A percentile compares a stretch with the other conserved stretches of the same genome.
These are phyloP conservation scores for Sequoia sempervirens DNA, from an alignment of 75 land plant genomes.

Conservation along the genomic window DNA sequence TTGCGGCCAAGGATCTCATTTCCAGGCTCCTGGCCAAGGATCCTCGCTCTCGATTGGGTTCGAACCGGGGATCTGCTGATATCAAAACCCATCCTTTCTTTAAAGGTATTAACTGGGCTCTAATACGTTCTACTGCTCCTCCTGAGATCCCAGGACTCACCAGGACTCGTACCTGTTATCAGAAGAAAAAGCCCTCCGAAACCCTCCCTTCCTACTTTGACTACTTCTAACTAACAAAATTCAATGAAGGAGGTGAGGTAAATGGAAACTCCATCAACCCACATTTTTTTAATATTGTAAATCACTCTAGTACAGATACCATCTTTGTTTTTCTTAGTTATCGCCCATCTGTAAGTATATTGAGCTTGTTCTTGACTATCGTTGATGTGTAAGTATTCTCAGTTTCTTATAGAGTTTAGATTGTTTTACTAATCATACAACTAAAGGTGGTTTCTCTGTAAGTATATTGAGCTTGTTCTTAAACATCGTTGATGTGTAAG, in stretches of 20 bases:
- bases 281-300: not conserved
- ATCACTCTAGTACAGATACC: not conserved
- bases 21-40: conserved; percentile 54
- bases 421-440: no score
- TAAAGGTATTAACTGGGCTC: conserved; percentile 67
- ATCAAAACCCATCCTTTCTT: conserved; percentile 67
- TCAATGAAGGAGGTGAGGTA: not conserved
- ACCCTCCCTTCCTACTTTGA: not conserved
- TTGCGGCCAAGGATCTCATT: conserved; percentile 55
- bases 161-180: not conserved
- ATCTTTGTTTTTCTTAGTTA: not conserved
- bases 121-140: conserved; percentile 57
- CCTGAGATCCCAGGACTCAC: conserved; percentile 40
- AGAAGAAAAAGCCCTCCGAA: not conserved
- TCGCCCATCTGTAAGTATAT: no score
- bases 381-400: no score
- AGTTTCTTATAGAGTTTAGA: no score
- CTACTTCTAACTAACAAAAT: not conserved
- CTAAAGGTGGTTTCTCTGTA: no score
- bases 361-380: no score
- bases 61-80: conserved; percentile 48
- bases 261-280: not conserved
- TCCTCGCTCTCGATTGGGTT: conserved; percentile 48
- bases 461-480: no score
- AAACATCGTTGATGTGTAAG: no score